Conservation (phyloP, 805 yeast species). For the Saccharomycopsis sp. region DNA sequence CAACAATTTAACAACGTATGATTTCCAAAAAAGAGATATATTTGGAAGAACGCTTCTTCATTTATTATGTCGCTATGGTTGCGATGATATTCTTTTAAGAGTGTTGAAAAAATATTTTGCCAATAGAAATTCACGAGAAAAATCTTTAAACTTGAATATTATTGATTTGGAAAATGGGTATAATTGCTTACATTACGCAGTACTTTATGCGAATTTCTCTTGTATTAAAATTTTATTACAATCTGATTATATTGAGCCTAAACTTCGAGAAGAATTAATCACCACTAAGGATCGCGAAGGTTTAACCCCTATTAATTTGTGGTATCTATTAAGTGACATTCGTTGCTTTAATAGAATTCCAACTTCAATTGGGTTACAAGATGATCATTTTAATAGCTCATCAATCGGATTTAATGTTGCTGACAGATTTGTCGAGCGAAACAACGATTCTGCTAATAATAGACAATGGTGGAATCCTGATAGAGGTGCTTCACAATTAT, state of each 20-base stretch:
- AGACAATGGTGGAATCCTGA: constrained; percentile 35
- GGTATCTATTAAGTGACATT: constrained; percentile 37
- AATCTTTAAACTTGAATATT: constrained; percentile 33
- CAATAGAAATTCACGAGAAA: neutral
- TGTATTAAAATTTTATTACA: constrained; percentile 43
- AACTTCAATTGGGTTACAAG: constrained; percentile 27
- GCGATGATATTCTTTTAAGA: constrained; percentile 38
- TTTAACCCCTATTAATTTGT: constrained; percentile 64
- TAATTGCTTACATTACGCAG: constrained; percentile 70
- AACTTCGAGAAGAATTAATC: constrained; percentile 31
- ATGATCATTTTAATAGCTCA: constrained; percentile 1
- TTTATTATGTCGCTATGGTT: constrained; percentile 42
- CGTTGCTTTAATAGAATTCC: constrained; percentile 40
- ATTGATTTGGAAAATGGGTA: constrained; percentile 75
- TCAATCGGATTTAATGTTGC: constrained; percentile 5
- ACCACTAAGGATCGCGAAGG: constrained; percentile 64
- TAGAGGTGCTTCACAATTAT: constrained; percentile 53
- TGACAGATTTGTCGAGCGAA: constrained; percentile 5
- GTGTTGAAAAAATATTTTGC: constrained; percentile 41
- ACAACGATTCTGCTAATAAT: neutral
- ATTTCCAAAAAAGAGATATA: constrained; percentile 48
- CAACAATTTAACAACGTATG: constrained; percentile 19
- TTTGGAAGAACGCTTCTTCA: constrained; percentile 69
- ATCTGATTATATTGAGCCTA: constrained; percentile 23
- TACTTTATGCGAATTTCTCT: constrained; percentile 48